Base-by-base conservation (phyloP, 83 land plant species). In the Diphasiastrum complanatum region DNA sequence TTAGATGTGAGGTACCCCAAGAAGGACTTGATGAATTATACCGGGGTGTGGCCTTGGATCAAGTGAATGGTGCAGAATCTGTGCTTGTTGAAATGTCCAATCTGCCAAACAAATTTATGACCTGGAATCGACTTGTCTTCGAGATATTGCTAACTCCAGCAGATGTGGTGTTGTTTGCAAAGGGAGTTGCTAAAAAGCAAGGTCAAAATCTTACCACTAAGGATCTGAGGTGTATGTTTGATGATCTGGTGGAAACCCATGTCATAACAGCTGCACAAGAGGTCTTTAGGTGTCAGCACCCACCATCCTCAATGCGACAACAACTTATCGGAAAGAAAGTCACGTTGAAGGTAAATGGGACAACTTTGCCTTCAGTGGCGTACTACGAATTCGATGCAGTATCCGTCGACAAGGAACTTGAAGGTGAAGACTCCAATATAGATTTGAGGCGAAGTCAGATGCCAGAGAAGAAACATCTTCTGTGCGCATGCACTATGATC, bases 141-240 rank as follows among this genome's bases (percentile, higher is more conserved):
- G 91, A 86, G 51, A 33, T 77, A 8, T 2, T 72, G 5, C 57
- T 73, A 6, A 80, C 86, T 4, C 60, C 50, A 8, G 29, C 24
- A 45, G 84, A 80, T 66, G 78, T 86, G 55, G 56, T 83, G 36
- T 35, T 86, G 27, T 83, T 86, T 55, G 91, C 68, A 8, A 86
- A 86, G 55, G 91, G 91, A 35, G 55, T 86, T 43, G 79, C 76
- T 46, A 48, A n/a, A 1, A 75, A 68, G 2, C 69, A 66, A 34
- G 79, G 74, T 24, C 25, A 19, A 25, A 66, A 54, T 45, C 45
- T 60, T 5, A 19, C 60, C 0, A 63, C 75, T 10, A 11, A 23
- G n/a, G 65, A 72, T 24, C 60, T 86, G 26, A 65, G 18, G 12
- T 86, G 91, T 69, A 74, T 67, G n/a, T 67, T 56, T 45, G 76